Evolutionary conservation across 306 rosid genomes (phyloP), one percentile per base, ranked within the genome.

Genomic region (Acacia acuminata): DNA sequence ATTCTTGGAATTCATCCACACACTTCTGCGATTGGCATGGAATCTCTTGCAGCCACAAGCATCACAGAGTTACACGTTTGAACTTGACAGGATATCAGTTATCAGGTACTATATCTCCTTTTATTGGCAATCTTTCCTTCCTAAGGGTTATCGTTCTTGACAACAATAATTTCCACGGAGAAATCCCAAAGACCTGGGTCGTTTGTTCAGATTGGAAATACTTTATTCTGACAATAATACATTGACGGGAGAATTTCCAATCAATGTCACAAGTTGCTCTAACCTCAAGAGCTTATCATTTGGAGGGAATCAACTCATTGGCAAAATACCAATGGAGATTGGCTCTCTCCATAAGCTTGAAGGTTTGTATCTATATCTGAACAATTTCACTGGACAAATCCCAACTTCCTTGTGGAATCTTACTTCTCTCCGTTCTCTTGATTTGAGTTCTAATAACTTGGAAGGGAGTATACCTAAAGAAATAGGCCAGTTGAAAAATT

Each of bases 361-460:
- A 56, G 0, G 2, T 2, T 8, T 56, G 22, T 8, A 0, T 56
- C 27, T 56, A 0, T 0, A 0, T 8, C 0, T 0, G 0, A 56
- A 56, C 64, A 56, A 20, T 56, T 22, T 56, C 13, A 56, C 0
- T 0, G 64, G 64, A 56, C 0, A n/a, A n/a, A 56, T 56, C 13
- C 64, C 64, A 56, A 56, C 24, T n/a, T 56, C 64, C 64, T 7
- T 56, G 64, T 20, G 64, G 64, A 56, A 56, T 56, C 11, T 22
- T 22, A 20, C 30, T 9, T 56, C 64, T 2, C 30, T 56, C 10
- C 0, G 1, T 8, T 0, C 0, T 7, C 13, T 56, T 22, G 7
- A 4, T 22, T 2, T 56, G 11, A 0, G n/a, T n/a, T 0, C 0
- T 47, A 47, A 47, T 47, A 47, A 10, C 16, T 47, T 47, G 17